Evolutionary conservation across 2,329 filamentous ascomycete species (phyloP).

Genomic region (Thelonectria blattea): DNA sequence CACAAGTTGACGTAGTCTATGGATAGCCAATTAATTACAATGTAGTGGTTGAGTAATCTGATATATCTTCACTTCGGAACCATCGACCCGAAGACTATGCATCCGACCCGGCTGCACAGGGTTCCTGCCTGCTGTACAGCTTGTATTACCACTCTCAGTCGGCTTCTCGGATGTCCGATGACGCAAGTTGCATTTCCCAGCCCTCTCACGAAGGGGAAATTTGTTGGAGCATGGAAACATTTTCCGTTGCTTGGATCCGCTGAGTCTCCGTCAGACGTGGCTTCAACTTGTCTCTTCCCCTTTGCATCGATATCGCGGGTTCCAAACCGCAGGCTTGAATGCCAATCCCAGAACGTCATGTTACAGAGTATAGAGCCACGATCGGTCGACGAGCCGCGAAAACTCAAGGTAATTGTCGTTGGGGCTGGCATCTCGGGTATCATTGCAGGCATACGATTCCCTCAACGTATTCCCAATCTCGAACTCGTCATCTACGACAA

Average conservation of each 20-base stretch:
- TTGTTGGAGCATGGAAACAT: neutral
- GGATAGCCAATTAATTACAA: neutral
- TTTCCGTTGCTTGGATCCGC: neutral
- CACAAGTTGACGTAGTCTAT: too few species aligned
- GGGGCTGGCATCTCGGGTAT: slow-evolving; percentile 18
- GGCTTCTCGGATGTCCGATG: neutral
- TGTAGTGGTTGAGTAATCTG: neutral
- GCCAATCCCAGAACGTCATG: neutral
- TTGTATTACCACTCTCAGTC: neutral
- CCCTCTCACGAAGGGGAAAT: neutral
- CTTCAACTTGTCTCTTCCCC: neutral
- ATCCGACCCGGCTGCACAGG: neutral
- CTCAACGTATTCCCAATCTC: slow-evolving; percentile 3
- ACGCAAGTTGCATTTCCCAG: neutral
- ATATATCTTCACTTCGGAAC: neutral
- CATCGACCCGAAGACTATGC: neutral
- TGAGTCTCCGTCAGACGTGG: neutral
- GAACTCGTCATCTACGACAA: slow-evolving; percentile 16
- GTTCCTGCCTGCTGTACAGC: neutral
- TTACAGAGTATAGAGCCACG: neutral
- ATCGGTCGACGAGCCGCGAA: neutral
- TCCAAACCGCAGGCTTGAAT: neutral
- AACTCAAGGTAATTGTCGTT: slow-evolving; percentile 10
- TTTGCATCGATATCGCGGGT: neutral
- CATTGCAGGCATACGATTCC: slow-evolving; percentile 6